Evolutionary conservation across 2,329 filamentous ascomycete species (phyloP).

Genomic region (Venturia carpophila): DNA sequence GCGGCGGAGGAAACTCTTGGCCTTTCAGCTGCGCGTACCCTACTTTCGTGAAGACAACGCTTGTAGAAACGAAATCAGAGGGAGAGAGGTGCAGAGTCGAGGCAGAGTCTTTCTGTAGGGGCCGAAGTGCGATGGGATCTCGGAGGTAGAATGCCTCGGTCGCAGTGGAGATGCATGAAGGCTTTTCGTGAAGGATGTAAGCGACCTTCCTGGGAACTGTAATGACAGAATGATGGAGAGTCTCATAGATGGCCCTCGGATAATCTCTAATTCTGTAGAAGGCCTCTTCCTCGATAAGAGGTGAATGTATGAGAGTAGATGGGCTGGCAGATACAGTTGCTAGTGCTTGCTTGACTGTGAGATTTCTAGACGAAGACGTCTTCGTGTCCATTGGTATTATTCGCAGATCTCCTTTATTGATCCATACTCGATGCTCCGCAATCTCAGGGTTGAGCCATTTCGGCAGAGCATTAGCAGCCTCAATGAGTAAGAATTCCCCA

Average conservation of each 20-base stretch:
- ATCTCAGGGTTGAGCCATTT: conserved; percentile 89
- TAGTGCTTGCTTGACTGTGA: conserved; percentile 60
- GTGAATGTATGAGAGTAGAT: conserved; percentile 58
- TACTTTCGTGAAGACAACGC: conserved; percentile 76
- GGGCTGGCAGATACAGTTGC: conserved; percentile 50
- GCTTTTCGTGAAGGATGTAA: conserved; percentile 65
- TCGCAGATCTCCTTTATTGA: conserved; percentile 66
- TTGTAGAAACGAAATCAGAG: conserved; percentile 68
- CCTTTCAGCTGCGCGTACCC: conserved; percentile 85
- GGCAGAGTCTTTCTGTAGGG: conserved; percentile 46
- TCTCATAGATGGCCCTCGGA: conserved; percentile 63
- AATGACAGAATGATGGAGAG: conserved; percentile 66
- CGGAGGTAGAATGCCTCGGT: conserved; percentile 89
- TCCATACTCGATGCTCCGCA: conserved; percentile 81
- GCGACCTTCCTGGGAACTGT: conserved; percentile 76
- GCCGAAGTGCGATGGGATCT: conserved; percentile 67
- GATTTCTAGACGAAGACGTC: conserved; percentile 30
- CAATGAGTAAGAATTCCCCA: conserved; percentile 90
- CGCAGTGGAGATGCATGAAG: conserved; percentile 70
- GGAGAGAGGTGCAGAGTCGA: conserved; percentile 60
- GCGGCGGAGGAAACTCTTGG: conserved; percentile 66
- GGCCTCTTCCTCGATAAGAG: conserved; percentile 74
- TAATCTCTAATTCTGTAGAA: conserved; percentile 85
- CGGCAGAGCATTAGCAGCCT: conserved; percentile 81
- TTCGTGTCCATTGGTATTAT: conserved; percentile 52